Evolutionary conservation across 2,329 filamentous ascomycete genomes (phyloP), one percentile per base, ranked within the genome.

Genomic region (Pseudogymnoascus sp.): DNA sequence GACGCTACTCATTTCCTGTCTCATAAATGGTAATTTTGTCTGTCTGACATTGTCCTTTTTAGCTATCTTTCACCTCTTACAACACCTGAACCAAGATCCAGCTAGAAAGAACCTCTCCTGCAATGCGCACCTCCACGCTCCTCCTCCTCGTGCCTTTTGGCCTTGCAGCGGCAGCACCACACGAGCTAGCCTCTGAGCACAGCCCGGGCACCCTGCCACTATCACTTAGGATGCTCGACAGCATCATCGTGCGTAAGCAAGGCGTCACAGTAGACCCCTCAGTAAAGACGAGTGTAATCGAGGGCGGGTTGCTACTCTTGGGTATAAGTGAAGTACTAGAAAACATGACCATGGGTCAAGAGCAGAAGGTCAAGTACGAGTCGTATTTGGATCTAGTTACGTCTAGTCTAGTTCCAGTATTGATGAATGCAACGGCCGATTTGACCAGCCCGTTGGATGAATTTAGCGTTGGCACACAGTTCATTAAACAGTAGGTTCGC

Each of bases 271-370:
- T 64, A 61, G 61, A 60, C 23, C 62, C 67, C 38, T 63, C 62
- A 7, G 62, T 63, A 3, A 63, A 61, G n/a, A 63, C 62, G 31
- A 63, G 62, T 19, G 62, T 63, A 31, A 59, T 63, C 13, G 62
- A 63, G 19, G 44, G 46, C 13, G 62, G 62, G 5, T n/a, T 63
- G 38, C 35, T 63, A 9, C 38, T 63, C 13, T 21, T 63, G 4
- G 62, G 62, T n/a, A 63, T 63, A 46, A 31, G 17, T 19, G 62
- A 62, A 26, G 29, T 38, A 15, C 62, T 63, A 10, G 46, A 63
- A 9, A 21, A 63, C 1, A 33, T 63, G 13, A 9, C 15, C 11
- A 6, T 63, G 26, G 44, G 4, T 21, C n/a, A 35, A n/a, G 53
- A 15, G 21, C 17, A 5, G 13, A 44, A 40, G 7, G 3, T 7